Evolutionary conservation across 176 grass and related monocot species (phyloP).

Genomic region (Cenchrus purpureus): DNA sequence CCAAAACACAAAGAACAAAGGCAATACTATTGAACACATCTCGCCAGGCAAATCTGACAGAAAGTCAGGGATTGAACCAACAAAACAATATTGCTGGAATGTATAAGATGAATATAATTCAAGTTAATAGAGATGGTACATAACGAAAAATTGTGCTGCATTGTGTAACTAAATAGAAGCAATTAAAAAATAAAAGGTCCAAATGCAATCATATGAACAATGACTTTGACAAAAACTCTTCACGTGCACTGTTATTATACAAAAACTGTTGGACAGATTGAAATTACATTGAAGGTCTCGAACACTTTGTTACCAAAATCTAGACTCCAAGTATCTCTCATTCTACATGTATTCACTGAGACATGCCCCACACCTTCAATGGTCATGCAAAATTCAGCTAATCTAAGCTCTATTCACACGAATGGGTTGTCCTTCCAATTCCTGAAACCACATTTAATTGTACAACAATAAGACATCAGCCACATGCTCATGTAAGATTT

Average conservation of each 20-base stretch:
- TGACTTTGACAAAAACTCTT: constrained; percentile 28
- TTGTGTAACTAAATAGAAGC: not conserved
- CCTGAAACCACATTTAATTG: constrained; percentile 58
- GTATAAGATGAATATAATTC: not conserved
- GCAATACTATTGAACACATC: not conserved
- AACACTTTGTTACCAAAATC: constrained; percentile 39
- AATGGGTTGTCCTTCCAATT: constrained; percentile 96
- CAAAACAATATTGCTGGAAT: not conserved
- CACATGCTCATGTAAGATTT: not conserved
- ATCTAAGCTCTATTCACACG: constrained; percentile 88
- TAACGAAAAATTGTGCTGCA: not conserved
- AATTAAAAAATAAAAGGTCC: not conserved
- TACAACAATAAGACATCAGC: constrained; percentile 15
- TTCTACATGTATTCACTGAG: constrained; percentile 20
- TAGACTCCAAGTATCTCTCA: constrained; percentile 28
- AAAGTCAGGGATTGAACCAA: not conserved
- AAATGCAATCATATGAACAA: constrained; percentile 34
- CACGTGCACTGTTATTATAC: constrained; percentile 38
- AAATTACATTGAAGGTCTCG: constrained; percentile 20
- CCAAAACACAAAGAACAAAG: not conserved
- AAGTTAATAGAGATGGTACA: not conserved
- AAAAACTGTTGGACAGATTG: constrained; percentile 23
- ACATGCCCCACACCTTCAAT: constrained; percentile 11
- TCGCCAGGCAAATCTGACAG: not conserved
- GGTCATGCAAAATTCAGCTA: constrained; percentile 25